Conservation (phyloP, 2,329 filamentous ascomycete genomes). For the Penicillium sp. region DNA sequence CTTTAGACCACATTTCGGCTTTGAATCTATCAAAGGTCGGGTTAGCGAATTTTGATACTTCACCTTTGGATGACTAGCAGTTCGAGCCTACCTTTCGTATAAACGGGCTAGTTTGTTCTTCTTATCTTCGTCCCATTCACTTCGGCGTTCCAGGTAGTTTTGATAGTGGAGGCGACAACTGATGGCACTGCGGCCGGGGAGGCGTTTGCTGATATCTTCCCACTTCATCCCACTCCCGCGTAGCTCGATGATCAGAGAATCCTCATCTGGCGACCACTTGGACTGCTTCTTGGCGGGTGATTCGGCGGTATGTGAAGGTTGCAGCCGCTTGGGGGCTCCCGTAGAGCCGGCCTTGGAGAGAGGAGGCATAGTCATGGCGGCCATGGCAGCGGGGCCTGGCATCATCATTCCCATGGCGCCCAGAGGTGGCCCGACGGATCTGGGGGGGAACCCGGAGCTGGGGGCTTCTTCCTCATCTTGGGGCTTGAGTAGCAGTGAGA, state of each 20-base stretch:
- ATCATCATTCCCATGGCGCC: slow-evolving; percentile 23
- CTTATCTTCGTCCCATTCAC: slow-evolving; percentile 95
- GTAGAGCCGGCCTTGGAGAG: slow-evolving; percentile 33
- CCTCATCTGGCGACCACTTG: slow-evolving; percentile 94
- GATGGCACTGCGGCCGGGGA: slow-evolving; percentile 89
- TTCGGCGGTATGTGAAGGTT: slow-evolving; percentile 51
- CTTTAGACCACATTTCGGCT: slow-evolving; percentile 95
- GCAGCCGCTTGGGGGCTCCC: slow-evolving; percentile 44
- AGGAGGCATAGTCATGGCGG: slow-evolving; percentile 21
- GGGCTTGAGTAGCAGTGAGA: slow-evolving; percentile 81
- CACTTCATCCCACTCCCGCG: slow-evolving; percentile 93
- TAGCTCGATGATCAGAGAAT: slow-evolving; percentile 89
- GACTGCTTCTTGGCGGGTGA: slow-evolving; percentile 90
- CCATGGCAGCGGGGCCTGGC: slow-evolving; percentile 23
- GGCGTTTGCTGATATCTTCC: slow-evolving; percentile 92
- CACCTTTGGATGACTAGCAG: neutral
- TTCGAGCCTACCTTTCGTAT: slow-evolving; percentile 77
- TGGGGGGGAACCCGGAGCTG: slow-evolving; percentile 36
- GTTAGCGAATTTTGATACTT: slow-evolving; percentile 10
- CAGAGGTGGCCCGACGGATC: slow-evolving; percentile 24
- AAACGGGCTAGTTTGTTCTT: slow-evolving; percentile 95
- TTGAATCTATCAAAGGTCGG: slow-evolving; percentile 71
- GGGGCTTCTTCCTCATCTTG: slow-evolving; percentile 42
- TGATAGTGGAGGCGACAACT: slow-evolving; percentile 95
- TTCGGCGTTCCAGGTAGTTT: slow-evolving; percentile 90